Conservation (phyloP, 75 land plant species). For the Gnetum montanum region DNA sequence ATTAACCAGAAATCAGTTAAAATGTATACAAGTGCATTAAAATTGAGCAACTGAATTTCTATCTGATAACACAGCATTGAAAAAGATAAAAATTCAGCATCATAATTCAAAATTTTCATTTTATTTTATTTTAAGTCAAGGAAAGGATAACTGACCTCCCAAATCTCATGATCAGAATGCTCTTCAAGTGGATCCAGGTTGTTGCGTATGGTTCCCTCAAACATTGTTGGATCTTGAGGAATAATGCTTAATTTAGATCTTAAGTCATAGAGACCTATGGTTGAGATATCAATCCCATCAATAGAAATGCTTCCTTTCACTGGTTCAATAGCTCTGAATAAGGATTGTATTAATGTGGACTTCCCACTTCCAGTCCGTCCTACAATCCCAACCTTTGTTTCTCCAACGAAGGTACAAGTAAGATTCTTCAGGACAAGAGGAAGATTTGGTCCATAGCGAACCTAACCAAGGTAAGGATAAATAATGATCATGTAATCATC, state of each 20-base stretch:
- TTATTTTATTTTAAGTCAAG: too few species aligned
- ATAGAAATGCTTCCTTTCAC: slow-evolving; percentile 30
- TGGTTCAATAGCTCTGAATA: slow-evolving; percentile 47
- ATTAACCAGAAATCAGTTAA: too few species aligned
- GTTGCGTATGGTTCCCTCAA: slow-evolving; percentile 43
- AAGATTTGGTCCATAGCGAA: slow-evolving; percentile 20
- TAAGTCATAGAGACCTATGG: slow-evolving; percentile 38
- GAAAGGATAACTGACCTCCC: slow-evolving; percentile 36
- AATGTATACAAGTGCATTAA: too few species aligned
- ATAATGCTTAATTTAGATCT: slow-evolving; percentile 37
- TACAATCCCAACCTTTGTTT: slow-evolving; percentile 27
- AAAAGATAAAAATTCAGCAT: too few species aligned
- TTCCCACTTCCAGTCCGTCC: slow-evolving; percentile 52
- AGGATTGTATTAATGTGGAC: slow-evolving; percentile 41
- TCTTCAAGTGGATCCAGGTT: slow-evolving; percentile 53
- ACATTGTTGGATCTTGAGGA: slow-evolving; percentile 43
- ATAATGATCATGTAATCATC: not conserved
- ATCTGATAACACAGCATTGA: too few species aligned
- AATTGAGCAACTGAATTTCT: too few species aligned
- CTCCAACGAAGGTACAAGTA: too few species aligned
- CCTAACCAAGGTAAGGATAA: slow-evolving; percentile 5
- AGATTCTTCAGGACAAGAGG: slow-evolving; percentile 33
- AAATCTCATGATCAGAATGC: slow-evolving; percentile 39
- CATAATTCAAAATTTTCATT: too few species aligned
- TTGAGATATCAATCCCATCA: slow-evolving; percentile 43